A percentile compares a stretch with the other conserved stretches of the same genome.
Evolutionary conservation across 768 basidiomycete species (phyloP).

Genomic region (Daedaleopsis sinensis): DNA sequence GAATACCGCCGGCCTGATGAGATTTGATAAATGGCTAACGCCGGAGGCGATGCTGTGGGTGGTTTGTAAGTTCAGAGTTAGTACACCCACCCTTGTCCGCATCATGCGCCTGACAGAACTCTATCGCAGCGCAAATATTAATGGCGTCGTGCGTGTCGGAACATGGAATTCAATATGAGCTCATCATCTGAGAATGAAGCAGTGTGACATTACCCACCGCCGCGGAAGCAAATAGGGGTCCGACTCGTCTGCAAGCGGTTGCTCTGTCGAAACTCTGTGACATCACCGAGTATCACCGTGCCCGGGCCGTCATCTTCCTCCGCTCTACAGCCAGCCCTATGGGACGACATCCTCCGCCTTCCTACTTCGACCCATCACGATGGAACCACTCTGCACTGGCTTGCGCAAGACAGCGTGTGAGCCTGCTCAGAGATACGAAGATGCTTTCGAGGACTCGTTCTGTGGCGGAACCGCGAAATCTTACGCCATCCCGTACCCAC

Average conservation of each 20-base stretch:
- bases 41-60: constrained; percentile 21
- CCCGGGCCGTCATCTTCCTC: neutral
- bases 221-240: neutral
- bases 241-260: constrained; percentile 1
- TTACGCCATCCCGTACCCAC: constrained; percentile 17
- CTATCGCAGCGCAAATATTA: constrained; percentile 2
- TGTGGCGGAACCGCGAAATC: constrained; percentile 5
- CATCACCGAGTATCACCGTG: constrained; percentile 4
- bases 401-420: neutral
- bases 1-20: neutral
- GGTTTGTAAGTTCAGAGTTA: neutral
- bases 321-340: neutral
- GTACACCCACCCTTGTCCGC: neutral
- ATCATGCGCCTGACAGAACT: constrained; percentile 18
- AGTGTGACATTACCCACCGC: neutral
- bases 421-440: neutral
- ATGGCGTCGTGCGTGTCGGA: neutral
- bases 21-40: neutral
- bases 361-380: constrained; percentile 10
- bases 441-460: neutral
- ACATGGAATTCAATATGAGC: neutral
- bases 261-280: neutral
- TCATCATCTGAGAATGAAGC: constrained; percentile 11
- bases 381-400: neutral
- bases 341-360: neutral